A percentile compares a stretch with the other conserved stretches of the same genome.
Evolutionary conservation across 495 filamentous ascomycete species (phyloP).

Genomic region (Umbilicaria muhlenbergii): DNA sequence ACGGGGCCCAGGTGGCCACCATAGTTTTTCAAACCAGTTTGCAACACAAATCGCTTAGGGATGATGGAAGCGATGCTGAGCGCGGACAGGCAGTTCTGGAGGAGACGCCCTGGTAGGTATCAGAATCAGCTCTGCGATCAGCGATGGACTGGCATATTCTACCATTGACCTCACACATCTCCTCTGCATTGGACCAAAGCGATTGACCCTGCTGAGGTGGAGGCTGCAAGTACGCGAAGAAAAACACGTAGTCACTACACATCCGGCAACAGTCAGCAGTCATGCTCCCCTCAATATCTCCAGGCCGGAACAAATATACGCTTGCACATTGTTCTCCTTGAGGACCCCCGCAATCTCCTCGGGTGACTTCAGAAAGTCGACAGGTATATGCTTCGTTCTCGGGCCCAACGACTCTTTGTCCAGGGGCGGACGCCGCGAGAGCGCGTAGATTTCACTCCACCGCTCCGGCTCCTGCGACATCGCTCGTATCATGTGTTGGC

Average conservation of each 20-base stretch:
- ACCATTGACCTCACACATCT: conserved; percentile 25
- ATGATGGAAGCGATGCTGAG: conserved; percentile 23
- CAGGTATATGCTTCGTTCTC: conserved; percentile 26
- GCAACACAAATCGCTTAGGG: conserved; percentile 33
- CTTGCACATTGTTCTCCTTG: conserved; percentile 18
- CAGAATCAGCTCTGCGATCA: conserved; percentile 1
- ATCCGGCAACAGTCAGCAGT: no score
- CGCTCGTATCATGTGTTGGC: conserved; percentile 29
- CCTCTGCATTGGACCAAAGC: conserved; percentile 31
- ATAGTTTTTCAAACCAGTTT: conserved; percentile 37
- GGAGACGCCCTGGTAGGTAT: conserved; percentile 14
- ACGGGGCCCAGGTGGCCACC: conserved; percentile 33
- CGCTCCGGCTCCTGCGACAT: conserved; percentile 26
- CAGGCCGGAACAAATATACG: neutral
- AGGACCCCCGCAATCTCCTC: conserved; percentile 24
- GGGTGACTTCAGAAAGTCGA: conserved; percentile 29
- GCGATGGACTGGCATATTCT: conserved; percentile 9
- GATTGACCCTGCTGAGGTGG: conserved; percentile 19
- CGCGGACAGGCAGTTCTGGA: conserved; percentile 31
- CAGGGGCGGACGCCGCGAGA: conserved; percentile 27
- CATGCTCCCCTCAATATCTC: neutral
- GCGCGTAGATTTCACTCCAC: conserved; percentile 37
- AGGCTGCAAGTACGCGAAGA: conserved; percentile 37
- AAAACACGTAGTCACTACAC: conserved; percentile 33
- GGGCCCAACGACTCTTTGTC: conserved; percentile 11